Evolutionary conservation across 2,329 filamentous ascomycete genomes (phyloP), one percentile per base, ranked within the genome.

Genomic region (Penicillium digitatum): DNA sequence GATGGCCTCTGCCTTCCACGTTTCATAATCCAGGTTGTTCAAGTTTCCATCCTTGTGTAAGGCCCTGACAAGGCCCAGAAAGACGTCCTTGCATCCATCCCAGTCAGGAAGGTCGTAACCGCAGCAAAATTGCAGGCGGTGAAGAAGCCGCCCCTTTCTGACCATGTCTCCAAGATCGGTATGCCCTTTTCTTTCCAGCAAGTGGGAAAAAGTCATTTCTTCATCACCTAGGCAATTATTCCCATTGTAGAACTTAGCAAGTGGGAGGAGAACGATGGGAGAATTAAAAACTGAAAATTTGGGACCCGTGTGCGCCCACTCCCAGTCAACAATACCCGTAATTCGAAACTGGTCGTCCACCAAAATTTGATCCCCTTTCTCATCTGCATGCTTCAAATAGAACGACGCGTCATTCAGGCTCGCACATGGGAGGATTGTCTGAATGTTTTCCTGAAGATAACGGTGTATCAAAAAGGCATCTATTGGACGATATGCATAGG

Each of bases 281-380:
- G 75, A 78, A 62, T 74, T 76, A 52, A 79, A 79, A 1, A 76
- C 74, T 24, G 66, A 62, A n/a, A 63, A 61, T 49, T 70, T 67
- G 1, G 73, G 59, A 18, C 68, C 66, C 16, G 69, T 66, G 46
- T 68, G 51, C 22, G 71, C 68, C 70, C 69, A 76, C 55, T 78
- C 72, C 76, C 76, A 81, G 57, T 81, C 78, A 49, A 81, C 76
- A 31, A 81, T 76, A 1, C 76, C 77, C 6, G 74, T 79, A 32
- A 81, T 73, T 53, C 78, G 76, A 55, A 69, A 77, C 8, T 78
- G 45, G 4, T 77, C 69, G 54, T 81, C 74, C 1, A 75, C 73
- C 1, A 81, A 66, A 14, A 81, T 72, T 45, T 81, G 77, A 49
- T 80, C 76, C 3, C 75, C 78, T 60, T 80, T 81, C 57, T 81